Conservation (phyloP, 148 eudicot genomes). For the Amaranthus hypochondriacus region DNA sequence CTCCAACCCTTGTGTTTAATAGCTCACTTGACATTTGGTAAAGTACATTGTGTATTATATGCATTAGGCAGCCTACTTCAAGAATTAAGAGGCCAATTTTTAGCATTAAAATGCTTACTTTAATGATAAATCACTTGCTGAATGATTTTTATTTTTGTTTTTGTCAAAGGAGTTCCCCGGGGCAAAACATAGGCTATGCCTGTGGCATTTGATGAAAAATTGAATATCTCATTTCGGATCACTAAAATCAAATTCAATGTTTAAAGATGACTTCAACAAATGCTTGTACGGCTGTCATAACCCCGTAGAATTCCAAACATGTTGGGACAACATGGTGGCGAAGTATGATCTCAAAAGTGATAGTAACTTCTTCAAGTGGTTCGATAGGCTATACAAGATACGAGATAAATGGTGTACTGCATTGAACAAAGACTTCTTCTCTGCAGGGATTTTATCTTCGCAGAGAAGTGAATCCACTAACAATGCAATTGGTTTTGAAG, state of each 20-base stretch:
- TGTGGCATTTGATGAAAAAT: background rate
- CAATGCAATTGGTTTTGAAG: background rate
- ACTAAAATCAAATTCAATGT: background rate
- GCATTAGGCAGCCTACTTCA: too few relatives aligned
- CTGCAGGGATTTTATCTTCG: background rate
- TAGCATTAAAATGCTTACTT: too few relatives aligned
- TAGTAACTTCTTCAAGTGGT: background rate
- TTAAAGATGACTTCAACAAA: background rate
- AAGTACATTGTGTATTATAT: too few relatives aligned
- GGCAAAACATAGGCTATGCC: background rate
- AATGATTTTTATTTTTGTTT: too few relatives aligned
- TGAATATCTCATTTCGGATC: background rate
- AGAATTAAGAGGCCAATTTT: too few relatives aligned
- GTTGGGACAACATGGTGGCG: background rate
- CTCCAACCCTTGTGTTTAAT: too few relatives aligned
- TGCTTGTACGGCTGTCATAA: background rate
- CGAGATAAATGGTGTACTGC: conserved; percentile 5
- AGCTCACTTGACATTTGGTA: too few relatives aligned
- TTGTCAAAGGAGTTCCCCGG: background rate
- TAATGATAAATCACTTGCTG: too few relatives aligned
- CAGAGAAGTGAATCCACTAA: background rate
- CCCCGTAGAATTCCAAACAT: background rate
- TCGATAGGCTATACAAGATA: background rate
- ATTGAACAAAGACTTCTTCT: background rate
- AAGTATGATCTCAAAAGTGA: background rate